A percentile compares a stretch with the other conserved stretches of the same genome.
phyloP scores from a whole-genome alignment of 257 asterid genomes.

The Gentiana straminea region DNA sequence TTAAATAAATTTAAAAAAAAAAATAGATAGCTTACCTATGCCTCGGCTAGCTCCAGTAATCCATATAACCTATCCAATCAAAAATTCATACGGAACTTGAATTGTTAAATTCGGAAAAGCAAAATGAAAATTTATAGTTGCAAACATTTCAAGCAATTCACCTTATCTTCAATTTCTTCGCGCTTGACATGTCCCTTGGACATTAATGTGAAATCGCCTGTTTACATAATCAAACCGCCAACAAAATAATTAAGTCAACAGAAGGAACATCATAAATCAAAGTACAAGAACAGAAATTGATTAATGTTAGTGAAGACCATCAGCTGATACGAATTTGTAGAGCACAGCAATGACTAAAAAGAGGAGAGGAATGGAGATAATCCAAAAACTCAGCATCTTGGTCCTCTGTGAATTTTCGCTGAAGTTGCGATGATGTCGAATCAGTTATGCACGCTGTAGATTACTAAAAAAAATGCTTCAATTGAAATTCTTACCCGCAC shows the following conservation, averaged over 20 bases:
- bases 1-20: not conserved
- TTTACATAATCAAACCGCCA: not conserved
- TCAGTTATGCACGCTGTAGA: no score
- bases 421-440: not conserved
- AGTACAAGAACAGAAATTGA: not conserved
- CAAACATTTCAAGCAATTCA: conserved; percentile 9
- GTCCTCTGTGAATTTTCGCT: not conserved
- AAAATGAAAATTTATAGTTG: not conserved
- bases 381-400: conserved; percentile 27
- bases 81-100: not conserved
- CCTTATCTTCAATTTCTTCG: conserved; percentile 88
- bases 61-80: conserved; percentile 71
- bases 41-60: conserved; percentile 98
- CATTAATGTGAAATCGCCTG: conserved; percentile 84
- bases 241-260: not conserved
- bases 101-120: not conserved
- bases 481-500: not conserved
- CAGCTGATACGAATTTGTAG: conserved; percentile 59
- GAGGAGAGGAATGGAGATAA: conserved; percentile 19
- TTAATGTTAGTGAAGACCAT: conserved; percentile 31
- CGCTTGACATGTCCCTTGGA: conserved; percentile 62
- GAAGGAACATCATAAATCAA: not conserved
- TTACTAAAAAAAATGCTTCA: not conserved
- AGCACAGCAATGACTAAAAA: conserved; percentile 19
- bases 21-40: conserved; percentile 47